These are phyloP conservation scores for Talaromyces funiculosus DNA, from an alignment of 2,329 filamentous ascomycete genomes.

Conservation along the genomic window DNA sequence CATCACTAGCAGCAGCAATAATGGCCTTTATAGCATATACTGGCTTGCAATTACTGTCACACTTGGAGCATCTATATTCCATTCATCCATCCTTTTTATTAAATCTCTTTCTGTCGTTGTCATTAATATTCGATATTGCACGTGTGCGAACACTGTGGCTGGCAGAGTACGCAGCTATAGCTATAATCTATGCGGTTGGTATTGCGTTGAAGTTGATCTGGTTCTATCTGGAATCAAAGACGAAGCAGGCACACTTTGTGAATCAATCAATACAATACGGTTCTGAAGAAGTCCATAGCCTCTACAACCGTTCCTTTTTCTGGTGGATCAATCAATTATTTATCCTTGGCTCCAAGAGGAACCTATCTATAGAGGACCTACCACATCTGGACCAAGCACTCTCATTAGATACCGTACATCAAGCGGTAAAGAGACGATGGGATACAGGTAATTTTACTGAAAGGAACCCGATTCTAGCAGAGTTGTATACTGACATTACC, in stretches of 20 bases:
- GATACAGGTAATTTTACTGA: neutral
- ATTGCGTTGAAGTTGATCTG: constrained; percentile 1
- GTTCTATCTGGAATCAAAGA: constrained; percentile 8
- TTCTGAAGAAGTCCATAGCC: neutral
- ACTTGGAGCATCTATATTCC: constrained; percentile 7
- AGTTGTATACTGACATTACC: neutral
- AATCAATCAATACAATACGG: constrained; percentile 5
- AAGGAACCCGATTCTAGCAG: neutral
- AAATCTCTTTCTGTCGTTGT: constrained; percentile 4
- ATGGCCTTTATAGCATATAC: neutral
- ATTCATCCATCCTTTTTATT: constrained; percentile 5
- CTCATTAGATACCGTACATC: neutral
- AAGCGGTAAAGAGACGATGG: neutral
- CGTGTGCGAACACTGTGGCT: constrained; percentile 7
- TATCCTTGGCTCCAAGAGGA: neutral
- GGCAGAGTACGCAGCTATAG: neutral
- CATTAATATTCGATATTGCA: constrained; percentile 6
- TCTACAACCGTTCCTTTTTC: constrained; percentile 8
- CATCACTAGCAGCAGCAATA: neutral
- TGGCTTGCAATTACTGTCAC: constrained; percentile 3
- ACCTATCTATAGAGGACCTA: neutral
- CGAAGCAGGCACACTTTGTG: constrained; percentile 1
- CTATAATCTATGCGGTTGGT: neutral
- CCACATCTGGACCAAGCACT: constrained; percentile 4
- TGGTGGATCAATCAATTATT: constrained; percentile 11